Conservation (phyloP, 73 alveolate genomes). For the Paraurostyla sp. region DNA sequence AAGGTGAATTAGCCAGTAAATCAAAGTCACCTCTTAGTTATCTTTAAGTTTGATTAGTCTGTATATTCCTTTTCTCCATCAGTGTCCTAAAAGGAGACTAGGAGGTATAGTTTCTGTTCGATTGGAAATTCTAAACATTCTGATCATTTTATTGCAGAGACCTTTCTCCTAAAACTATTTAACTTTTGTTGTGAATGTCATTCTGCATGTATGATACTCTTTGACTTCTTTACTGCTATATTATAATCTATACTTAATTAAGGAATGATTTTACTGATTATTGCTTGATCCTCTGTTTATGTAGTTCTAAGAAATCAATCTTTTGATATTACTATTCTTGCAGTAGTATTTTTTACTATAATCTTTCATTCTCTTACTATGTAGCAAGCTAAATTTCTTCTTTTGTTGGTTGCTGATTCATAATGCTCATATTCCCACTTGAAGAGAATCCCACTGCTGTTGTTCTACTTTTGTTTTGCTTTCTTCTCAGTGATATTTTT, state of each 20-base stretch:
- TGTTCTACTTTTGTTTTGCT: not conserved
- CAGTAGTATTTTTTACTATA: not conserved
- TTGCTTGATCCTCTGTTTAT: not conserved
- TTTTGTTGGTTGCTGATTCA: not conserved
- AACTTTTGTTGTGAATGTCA: no score
- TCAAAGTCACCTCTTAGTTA: not conserved
- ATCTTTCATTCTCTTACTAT: not conserved
- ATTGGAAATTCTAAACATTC: no score
- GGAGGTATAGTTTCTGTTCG: no score
- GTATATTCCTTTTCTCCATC: no score
- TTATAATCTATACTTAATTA: not conserved
- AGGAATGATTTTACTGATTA: not conserved
- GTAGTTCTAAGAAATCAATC: not conserved
- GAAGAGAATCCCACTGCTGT: not conserved
- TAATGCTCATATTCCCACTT: not conserved
- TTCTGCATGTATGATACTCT: no score
- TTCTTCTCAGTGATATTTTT: not conserved
- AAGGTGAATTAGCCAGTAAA: not conserved
- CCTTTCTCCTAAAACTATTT: no score
- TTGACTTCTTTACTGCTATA: not conserved
- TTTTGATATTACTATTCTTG: not conserved
- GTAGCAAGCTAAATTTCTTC: not conserved
- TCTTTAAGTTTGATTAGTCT: constrained; percentile 3
- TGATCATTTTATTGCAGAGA: no score
- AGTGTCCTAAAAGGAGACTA: no score